phyloP scores from a whole-genome alignment of 2,329 filamentous ascomycete species.

The Penicillium sp. region DNA sequence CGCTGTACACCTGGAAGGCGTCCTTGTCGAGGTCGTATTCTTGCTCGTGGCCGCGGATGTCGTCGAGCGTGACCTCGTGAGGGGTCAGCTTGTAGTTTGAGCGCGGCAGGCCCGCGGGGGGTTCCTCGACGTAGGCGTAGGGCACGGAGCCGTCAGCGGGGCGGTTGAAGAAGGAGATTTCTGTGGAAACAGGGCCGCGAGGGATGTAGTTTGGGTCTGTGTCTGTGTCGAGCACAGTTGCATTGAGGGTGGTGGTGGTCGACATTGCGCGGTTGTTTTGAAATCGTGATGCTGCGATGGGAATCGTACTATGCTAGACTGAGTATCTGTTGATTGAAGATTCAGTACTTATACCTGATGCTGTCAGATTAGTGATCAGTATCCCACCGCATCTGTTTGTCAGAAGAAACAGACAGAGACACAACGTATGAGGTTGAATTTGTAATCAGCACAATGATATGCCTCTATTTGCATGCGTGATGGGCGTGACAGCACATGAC shows the following conservation, averaged over 20 bases:
- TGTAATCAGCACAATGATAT: neutral
- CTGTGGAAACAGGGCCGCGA: constrained; percentile 59
- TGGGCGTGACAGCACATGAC: neutral
- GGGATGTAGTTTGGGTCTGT: constrained; percentile 41
- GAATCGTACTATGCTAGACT: too few species aligned
- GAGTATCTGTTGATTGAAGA: neutral
- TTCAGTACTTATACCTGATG: neutral
- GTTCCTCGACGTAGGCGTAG: constrained; percentile 64
- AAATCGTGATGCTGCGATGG: neutral
- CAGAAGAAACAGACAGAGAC: neutral
- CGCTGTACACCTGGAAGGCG: constrained; percentile 65
- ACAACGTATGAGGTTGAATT: neutral
- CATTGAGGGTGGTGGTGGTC: constrained; percentile 6
- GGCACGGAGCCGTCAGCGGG: constrained; percentile 59
- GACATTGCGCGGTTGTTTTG: neutral
- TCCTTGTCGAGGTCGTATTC: constrained; percentile 66
- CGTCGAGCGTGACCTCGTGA: constrained; percentile 59
- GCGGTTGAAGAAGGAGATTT: constrained; percentile 62
- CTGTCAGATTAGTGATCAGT: neutral
- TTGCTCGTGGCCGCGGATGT: constrained; percentile 68
- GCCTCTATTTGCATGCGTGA: too few species aligned
- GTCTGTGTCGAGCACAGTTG: constrained; percentile 22
- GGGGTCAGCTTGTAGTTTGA: constrained; percentile 58
- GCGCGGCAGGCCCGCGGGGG: constrained; percentile 57
- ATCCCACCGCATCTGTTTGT: too few species aligned